phyloP scores from a whole-genome alignment of 2,329 filamentous ascomycete genomes.

The Colletotrichum sp. region DNA sequence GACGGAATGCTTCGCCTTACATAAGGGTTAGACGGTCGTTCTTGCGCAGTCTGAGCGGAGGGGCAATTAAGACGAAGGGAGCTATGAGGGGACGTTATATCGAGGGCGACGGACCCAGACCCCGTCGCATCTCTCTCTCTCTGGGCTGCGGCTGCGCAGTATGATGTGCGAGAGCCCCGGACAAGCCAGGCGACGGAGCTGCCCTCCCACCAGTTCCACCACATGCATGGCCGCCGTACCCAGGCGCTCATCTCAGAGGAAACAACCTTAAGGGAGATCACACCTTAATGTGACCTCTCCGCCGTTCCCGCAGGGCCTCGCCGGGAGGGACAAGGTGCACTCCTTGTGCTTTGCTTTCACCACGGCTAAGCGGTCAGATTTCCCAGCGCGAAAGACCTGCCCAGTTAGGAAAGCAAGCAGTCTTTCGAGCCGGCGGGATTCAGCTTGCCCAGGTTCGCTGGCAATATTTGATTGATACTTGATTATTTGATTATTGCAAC shows the following conservation, averaged over 20 bases:
- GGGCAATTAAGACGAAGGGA: background rate
- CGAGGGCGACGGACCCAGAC: background rate
- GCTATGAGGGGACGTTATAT: background rate
- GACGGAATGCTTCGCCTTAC: background rate
- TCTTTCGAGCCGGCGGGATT: background rate
- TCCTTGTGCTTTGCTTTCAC: background rate
- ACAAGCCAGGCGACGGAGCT: background rate
- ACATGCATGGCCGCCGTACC: background rate
- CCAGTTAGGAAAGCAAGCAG: background rate
- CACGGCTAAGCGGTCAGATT: background rate
- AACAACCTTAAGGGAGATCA: background rate
- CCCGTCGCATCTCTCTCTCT: background rate
- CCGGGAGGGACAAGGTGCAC: background rate
- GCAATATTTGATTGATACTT: background rate
- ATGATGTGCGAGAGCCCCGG: background rate
- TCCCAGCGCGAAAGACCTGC: background rate
- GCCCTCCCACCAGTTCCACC: background rate
- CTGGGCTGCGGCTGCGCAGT: background rate
- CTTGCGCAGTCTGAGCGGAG: background rate
- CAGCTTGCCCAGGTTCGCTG: background rate
- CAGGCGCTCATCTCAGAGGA: background rate
- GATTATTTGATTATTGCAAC: background rate
- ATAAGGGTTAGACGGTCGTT: background rate
- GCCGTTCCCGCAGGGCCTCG: background rate
- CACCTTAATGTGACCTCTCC: background rate